Percentiles rank a stretch among this genome's conserved stretches.
Evolutionary conservation across 2,329 filamentous ascomycete species (phyloP).

Genomic region (Beauveria sp.): DNA sequence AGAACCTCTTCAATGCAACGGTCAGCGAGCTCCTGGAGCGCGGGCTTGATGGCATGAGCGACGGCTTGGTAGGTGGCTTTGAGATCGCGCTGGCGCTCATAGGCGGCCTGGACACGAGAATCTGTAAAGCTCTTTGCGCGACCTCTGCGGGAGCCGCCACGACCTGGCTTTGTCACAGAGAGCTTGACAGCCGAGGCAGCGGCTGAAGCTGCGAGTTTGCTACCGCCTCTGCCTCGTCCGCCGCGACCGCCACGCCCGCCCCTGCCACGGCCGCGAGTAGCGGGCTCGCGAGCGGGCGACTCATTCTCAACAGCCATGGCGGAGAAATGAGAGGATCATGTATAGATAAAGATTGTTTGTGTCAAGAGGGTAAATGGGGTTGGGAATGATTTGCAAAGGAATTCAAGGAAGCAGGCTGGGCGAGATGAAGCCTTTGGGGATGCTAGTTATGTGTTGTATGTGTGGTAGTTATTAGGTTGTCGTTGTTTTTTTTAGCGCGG

Average conservation of each 20-base stretch:
- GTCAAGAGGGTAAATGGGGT: too few relatives aligned
- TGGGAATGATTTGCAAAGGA: too few relatives aligned
- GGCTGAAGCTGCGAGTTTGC: conserved; percentile 20
- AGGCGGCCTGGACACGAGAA: conserved; percentile 47
- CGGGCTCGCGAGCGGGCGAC: conserved; percentile 29
- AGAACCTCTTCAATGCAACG: conserved; percentile 51
- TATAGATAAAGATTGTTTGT: conserved; percentile 11
- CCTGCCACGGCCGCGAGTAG: conserved; percentile 25
- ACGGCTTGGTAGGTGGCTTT: conserved; percentile 59
- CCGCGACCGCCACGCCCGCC: conserved; percentile 12
- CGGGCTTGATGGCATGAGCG: conserved; percentile 54
- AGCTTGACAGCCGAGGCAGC: conserved; percentile 26
- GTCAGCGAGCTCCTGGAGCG: conserved; percentile 58
- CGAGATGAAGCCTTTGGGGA: not conserved
- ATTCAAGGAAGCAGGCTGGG: not conserved
- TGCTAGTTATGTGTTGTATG: conserved; percentile 2
- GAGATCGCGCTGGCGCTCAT: conserved; percentile 58
- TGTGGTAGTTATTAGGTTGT: conserved; percentile 2
- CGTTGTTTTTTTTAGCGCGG: conserved; percentile 9
- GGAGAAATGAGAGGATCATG: conserved; percentile 23
- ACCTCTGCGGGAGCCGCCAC: conserved; percentile 36
- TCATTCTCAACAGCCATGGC: conserved; percentile 32
- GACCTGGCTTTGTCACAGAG: conserved; percentile 28
- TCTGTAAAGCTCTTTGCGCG: conserved; percentile 50
- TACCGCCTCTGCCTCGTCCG: conserved; percentile 16